Conservation (phyloP, 2,329 filamentous ascomycete genomes). For the Stachybotrys echinatus region DNA sequence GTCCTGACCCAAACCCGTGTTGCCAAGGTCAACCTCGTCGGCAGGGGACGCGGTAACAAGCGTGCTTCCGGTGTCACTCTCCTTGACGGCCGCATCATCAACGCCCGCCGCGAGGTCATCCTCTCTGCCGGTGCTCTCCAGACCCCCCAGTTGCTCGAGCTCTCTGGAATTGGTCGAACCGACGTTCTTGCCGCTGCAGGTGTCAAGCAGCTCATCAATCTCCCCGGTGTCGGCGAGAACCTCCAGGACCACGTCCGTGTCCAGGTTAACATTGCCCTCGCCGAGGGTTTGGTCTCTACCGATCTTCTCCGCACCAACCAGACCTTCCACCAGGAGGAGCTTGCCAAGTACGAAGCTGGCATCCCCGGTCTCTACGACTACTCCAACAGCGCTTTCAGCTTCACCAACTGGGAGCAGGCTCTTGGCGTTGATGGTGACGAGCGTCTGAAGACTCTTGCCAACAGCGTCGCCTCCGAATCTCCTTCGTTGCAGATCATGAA, state of each 20-base stretch:
- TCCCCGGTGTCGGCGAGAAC: neutral
- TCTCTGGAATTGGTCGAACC: neutral
- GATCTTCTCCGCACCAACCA: constrained; percentile 1
- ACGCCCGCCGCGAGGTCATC: neutral
- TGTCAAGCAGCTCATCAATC: neutral
- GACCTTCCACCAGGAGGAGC: neutral
- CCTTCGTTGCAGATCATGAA: neutral
- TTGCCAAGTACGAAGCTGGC: neutral
- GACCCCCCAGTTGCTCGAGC: neutral
- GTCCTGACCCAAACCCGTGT: constrained; percentile 14
- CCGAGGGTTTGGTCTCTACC: neutral
- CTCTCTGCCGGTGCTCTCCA: neutral
- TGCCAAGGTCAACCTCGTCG: constrained; percentile 9
- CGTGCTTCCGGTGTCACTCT: constrained; percentile 13
- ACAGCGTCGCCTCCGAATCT: neutral
- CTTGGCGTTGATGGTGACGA: neutral
- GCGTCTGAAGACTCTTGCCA: neutral
- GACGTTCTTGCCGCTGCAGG: neutral
- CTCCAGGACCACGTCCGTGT: constrained; percentile 2
- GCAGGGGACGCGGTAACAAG: constrained; percentile 1
- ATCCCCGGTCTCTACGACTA: neutral
- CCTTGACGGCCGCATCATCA: neutral
- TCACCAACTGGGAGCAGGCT: constrained; percentile 1
- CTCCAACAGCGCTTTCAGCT: neutral
- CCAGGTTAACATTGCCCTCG: neutral